Conservation (phyloP, 805 yeast genomes). For the Suhomyces kilbournensis region DNA sequence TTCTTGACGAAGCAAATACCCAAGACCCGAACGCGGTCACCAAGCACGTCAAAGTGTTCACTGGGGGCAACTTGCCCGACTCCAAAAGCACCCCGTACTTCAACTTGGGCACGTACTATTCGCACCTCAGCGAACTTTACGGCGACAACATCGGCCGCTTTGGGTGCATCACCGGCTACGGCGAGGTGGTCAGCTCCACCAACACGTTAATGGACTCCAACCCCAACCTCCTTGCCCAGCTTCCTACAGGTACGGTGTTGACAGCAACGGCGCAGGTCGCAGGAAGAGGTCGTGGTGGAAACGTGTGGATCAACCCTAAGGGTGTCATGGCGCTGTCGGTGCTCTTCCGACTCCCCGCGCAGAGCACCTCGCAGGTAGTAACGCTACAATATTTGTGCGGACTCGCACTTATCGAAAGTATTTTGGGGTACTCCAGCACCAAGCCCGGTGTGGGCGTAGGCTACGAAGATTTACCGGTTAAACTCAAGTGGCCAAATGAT, state of each 20-base stretch:
- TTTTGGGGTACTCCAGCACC: conserved; percentile 51
- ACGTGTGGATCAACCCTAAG: conserved; percentile 90
- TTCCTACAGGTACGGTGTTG: conserved; percentile 70
- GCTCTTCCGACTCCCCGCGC: conserved; percentile 54
- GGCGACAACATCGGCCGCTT: conserved; percentile 29
- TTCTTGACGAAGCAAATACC: conserved; percentile 21
- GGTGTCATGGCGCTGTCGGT: conserved; percentile 87
- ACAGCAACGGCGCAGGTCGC: conserved; percentile 82
- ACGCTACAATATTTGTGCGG: conserved; percentile 84
- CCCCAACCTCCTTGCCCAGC: conserved; percentile 47
- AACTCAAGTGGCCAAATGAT: conserved; percentile 97
- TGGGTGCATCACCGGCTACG: conserved; percentile 70
- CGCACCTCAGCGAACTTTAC: conserved; percentile 31
- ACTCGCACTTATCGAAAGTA: conserved; percentile 78
- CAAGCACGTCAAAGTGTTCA: conserved; percentile 52
- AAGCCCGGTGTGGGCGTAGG: conserved; percentile 44
- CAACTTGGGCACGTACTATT: conserved; percentile 56
- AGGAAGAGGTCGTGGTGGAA: conserved; percentile 94
- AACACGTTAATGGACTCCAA: conserved; percentile 75
- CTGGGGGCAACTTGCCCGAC: conserved; percentile 46
- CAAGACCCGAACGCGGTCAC: conserved; percentile 55
- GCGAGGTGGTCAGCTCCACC: conserved; percentile 90
- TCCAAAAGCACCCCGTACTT: conserved; percentile 67
- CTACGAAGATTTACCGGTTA: conserved; percentile 72
- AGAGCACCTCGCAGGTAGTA: conserved; percentile 47